Percentiles rank a stretch among this genome's conserved stretches.
Evolutionary conservation across 768 basidiomycete genomes (phyloP).

Genomic region (Boletales sp.): DNA sequence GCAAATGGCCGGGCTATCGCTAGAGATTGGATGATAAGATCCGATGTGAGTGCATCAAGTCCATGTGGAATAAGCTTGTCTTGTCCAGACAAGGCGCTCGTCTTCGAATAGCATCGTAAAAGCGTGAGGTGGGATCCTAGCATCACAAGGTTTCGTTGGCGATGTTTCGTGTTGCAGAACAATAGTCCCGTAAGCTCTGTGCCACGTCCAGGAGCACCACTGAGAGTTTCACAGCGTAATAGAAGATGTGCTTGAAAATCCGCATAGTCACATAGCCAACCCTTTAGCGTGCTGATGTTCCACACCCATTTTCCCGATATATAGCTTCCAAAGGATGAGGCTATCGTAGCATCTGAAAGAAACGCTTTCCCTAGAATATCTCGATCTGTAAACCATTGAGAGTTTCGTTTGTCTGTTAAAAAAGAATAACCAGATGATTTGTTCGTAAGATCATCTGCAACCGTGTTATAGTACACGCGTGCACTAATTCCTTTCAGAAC

Average conservation of each 20-base stretch:
- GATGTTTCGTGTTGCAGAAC: background rate
- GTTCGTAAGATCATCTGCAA: background rate
- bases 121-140: background rate
- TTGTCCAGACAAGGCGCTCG: background rate
- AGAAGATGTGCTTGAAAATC: conserved; percentile 4
- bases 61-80: conserved; percentile 7
- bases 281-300: background rate
- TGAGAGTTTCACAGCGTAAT: conserved; percentile 2
- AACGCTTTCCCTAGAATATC: too few species aligned
- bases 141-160: background rate
- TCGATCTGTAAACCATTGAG: too few species aligned
- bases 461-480: background rate
- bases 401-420: background rate
- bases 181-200: background rate
- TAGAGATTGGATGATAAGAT: background rate
- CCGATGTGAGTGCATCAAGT: background rate
- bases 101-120: conserved; percentile 1
- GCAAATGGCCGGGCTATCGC: background rate
- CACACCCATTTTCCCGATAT: background rate
- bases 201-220: conserved; percentile 15
- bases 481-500: background rate
- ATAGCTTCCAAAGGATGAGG: too few species aligned
- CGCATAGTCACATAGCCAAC: conserved; percentile 10
- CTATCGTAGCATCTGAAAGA: too few species aligned
- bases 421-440: background rate